Base-by-base conservation (phyloP, 2,329 filamentous ascomycete species). In the Cladosporium oxysporum region DNA sequence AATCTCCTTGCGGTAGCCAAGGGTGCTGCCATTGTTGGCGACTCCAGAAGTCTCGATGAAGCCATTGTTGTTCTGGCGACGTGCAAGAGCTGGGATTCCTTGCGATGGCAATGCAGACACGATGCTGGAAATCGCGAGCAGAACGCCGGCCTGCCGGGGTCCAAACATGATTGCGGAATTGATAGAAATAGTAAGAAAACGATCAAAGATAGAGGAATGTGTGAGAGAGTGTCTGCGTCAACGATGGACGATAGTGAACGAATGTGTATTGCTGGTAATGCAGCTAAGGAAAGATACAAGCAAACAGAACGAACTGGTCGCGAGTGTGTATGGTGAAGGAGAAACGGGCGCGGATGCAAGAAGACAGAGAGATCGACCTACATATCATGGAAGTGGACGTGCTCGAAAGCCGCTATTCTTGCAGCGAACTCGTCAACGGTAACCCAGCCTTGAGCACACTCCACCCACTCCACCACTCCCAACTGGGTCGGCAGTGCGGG, bases 1-100 rank as follows among this genome's bases (percentile, higher is more conserved):
- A 23, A 68, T 62, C 37, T 68, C 65, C 55, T 65, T 59, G 23
- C 63, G 63, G 44, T 53, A 65, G n/a, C 63, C 63, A 41, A 65
- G 44, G 23, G 26, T n/a, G 52, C 52, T 53, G 18, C 52, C 52
- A 11, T 55, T 55, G 3, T 31, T 28, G 55, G 33, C 44, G n/a
- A 57, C 35, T 29, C 61, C 61, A 37, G 53, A 23, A 41, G 61
- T 63, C 49, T 63, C 61, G 33, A 63, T 63, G 50, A 41, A 63
- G 5, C 61, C 61, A 49, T 55, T 57, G 35, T 23, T 23, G 23
- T 37, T 44, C 33, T 63, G 61, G 29, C 61, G 61, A 21, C 50
- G 33, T 11, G 35, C 14, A 7, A 63, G 26, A 26, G 33, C 49
- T 31, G 52, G 52, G 21, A 63, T 52, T 23, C 33, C 50, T 31